Conservation (phyloP, 169 alveolate species). For the Plasmodium knowlesi region DNA sequence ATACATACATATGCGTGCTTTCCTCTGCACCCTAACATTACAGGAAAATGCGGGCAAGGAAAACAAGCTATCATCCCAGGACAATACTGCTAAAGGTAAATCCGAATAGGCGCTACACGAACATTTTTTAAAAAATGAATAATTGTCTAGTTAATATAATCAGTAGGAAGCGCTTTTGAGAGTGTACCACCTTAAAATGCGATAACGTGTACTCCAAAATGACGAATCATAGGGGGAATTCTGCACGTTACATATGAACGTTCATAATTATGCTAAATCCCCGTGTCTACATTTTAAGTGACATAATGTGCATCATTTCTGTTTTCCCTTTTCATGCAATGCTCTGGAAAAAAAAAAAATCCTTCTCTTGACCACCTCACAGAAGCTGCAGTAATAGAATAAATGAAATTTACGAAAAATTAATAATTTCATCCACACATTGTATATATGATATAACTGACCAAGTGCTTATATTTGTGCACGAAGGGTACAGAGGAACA, state of each 20-base stretch:
- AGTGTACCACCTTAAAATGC: background rate
- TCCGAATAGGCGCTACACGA: background rate
- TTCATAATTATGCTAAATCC: background rate
- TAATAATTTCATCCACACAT: background rate
- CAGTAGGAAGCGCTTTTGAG: background rate
- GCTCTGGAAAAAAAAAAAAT: background rate
- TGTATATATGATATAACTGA: background rate
- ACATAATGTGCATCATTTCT: background rate
- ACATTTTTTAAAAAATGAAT: conserved; percentile 1
- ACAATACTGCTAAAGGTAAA: conserved; percentile 40
- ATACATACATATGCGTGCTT: background rate
- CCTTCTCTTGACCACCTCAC: background rate
- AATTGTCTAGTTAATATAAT: background rate
- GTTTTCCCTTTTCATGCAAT: background rate
- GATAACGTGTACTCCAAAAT: background rate
- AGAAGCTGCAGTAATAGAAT: conserved; percentile 25
- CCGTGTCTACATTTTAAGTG: background rate
- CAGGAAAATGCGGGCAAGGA: conserved; percentile 50
- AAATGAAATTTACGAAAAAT: background rate
- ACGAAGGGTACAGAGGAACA: background rate
- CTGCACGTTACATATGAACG: background rate
- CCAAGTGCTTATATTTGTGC: background rate
- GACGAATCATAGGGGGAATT: background rate
- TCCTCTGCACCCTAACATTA: background rate
- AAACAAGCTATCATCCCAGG: conserved; percentile 3